Percentiles rank a stretch among this genome's conserved stretches.
Evolutionary conservation across 2,329 filamentous ascomycete species (phyloP).

Genomic region (Fusarium globosum): DNA sequence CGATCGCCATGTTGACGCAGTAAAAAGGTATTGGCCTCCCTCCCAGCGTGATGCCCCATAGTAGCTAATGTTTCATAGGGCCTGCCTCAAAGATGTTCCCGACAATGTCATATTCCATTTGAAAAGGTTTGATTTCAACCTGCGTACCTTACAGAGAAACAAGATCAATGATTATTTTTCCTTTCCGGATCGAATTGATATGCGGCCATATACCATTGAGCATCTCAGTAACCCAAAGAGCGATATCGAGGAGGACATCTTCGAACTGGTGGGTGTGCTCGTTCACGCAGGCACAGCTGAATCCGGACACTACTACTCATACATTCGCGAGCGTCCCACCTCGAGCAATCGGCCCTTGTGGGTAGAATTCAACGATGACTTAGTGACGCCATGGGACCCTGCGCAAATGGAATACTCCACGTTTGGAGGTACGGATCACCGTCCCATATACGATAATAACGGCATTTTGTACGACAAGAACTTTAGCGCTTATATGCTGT

Average conservation of each 20-base stretch:
- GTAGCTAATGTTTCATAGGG: conserved; percentile 58
- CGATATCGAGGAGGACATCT: conserved; percentile 74
- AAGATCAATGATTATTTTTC: conserved; percentile 97
- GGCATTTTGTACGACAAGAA: conserved; percentile 71
- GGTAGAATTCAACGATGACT: conserved; percentile 96
- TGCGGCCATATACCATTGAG: conserved; percentile 90
- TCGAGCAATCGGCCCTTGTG: conserved; percentile 66
- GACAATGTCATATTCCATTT: conserved; percentile 96
- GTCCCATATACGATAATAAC: conserved; percentile 58
- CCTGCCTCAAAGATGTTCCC: conserved; percentile 91
- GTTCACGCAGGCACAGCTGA: conserved; percentile 94
- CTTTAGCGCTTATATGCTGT: conserved; percentile 96
- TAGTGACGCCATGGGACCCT: conserved; percentile 80
- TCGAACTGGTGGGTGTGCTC: conserved; percentile 93
- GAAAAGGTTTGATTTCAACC: conserved; percentile 86
- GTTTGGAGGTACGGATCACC: conserved; percentile 77
- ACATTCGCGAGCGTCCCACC: conserved; percentile 81
- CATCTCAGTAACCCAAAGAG: conserved; percentile 74
- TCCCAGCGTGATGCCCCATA: neutral
- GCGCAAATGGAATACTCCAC: conserved; percentile 78
- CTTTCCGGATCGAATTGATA: conserved; percentile 85
- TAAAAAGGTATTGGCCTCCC: conserved; percentile 73
- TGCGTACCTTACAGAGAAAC: conserved; percentile 79
- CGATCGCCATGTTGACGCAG: conserved; percentile 88
- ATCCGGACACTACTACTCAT: conserved; percentile 97